Percentiles rank a stretch among this genome's conserved stretches.
Evolutionary conservation across 495 filamentous ascomycete genomes (phyloP).

Genomic region (Evernia prunastri): DNA sequence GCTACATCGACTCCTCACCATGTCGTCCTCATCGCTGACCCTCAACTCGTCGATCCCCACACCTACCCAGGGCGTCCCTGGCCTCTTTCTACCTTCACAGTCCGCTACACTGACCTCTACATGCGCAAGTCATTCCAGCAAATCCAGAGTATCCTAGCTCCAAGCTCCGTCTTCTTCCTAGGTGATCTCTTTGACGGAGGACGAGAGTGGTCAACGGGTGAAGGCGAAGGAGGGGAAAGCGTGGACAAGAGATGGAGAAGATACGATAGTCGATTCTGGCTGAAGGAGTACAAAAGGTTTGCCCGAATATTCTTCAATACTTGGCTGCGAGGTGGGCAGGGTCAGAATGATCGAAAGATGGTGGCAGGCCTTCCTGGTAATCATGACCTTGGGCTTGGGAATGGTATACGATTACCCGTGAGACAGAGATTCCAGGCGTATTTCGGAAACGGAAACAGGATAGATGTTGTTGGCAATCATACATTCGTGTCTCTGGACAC

Average conservation of each 20-base stretch:
- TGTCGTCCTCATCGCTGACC: constrained; percentile 84
- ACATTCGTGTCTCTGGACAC: constrained; percentile 89
- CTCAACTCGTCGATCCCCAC: constrained; percentile 96
- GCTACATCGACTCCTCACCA: constrained; percentile 71
- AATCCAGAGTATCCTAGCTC: constrained; percentile 62
- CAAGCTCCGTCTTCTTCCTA: constrained; percentile 81
- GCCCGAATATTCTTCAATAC: constrained; percentile 66
- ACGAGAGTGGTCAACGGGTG: constrained; percentile 82
- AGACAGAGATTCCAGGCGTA: constrained; percentile 77
- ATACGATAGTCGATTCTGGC: constrained; percentile 75
- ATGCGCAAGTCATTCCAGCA: constrained; percentile 69
- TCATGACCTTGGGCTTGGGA: constrained; percentile 92
- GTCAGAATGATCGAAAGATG: constrained; percentile 49
- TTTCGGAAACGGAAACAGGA: constrained; percentile 81
- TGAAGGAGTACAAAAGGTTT: constrained; percentile 75
- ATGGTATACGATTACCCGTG: constrained; percentile 70
- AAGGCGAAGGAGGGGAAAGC: constrained; percentile 34
- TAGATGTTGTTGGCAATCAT: constrained; percentile 91
- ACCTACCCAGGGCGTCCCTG: constrained; percentile 92
- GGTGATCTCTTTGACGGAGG: constrained; percentile 97
- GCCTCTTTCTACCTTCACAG: constrained; percentile 72
- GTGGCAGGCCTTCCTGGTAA: constrained; percentile 86
- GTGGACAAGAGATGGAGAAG: constrained; percentile 65
- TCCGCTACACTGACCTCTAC: constrained; percentile 82
- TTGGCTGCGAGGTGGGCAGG: constrained; percentile 36